phyloP scores from a whole-genome alignment of 805 yeast genomes.

The Maudiozyma saulgeensis region DNA sequence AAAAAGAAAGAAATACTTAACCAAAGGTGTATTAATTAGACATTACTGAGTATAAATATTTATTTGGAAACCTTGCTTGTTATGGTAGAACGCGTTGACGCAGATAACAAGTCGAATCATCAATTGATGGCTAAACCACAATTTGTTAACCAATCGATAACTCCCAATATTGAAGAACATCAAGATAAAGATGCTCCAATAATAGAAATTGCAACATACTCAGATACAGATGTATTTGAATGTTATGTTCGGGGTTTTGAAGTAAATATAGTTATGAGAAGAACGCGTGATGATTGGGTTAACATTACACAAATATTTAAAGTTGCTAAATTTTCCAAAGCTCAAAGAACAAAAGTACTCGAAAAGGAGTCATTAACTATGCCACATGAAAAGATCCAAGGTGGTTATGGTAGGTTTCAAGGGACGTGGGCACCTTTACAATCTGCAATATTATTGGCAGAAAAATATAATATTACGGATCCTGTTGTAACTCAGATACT shows the following conservation, averaged over 20 bases:
- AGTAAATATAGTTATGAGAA: conserved; percentile 53
- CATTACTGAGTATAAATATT: too few relatives aligned
- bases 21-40: too few relatives aligned
- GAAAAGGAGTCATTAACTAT: conserved; percentile 67
- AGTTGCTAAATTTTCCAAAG: conserved; percentile 68
- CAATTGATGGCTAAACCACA: not conserved
- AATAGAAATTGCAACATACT: conserved; percentile 37
- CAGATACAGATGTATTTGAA: conserved; percentile 48
- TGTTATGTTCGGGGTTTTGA: conserved; percentile 48
- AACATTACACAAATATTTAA: conserved; percentile 77
- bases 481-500: conserved; percentile 42
- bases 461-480: conserved; percentile 41
- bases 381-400: conserved; percentile 71
- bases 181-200: conserved; percentile 9
- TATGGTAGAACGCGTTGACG: not conserved
- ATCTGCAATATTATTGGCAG: conserved; percentile 51
- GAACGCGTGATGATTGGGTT: conserved; percentile 89
- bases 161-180: not conserved
- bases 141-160: not conserved
- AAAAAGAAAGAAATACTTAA: too few relatives aligned
- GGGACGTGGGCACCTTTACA: conserved; percentile 79
- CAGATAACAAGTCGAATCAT: not conserved
- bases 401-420: conserved; percentile 78
- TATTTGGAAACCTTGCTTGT: not conserved
- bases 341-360: conserved; percentile 65